Percentiles rank a stretch among this genome's conserved stretches.
Evolutionary conservation across 805 yeast species (phyloP).

Genomic region (Brettanomyces nanus): DNA sequence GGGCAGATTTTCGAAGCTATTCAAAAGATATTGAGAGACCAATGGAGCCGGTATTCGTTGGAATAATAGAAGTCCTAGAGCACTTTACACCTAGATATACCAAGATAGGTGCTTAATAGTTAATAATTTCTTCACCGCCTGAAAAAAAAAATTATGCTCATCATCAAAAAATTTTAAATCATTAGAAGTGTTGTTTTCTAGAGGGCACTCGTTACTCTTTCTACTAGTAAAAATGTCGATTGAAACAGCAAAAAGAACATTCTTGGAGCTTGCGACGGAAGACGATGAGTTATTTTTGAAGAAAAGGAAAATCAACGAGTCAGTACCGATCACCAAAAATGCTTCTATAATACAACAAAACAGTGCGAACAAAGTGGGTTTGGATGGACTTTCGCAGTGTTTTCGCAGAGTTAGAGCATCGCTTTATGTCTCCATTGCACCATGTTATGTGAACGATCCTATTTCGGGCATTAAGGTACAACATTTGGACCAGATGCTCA

Average conservation of each 20-base stretch:
- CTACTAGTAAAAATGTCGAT: too few relatives aligned
- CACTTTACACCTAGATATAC: too few relatives aligned
- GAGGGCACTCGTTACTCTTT: too few relatives aligned
- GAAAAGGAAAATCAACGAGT: not conserved
- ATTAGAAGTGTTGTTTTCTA: too few relatives aligned
- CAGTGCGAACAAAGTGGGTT: slow-evolving; percentile 14
- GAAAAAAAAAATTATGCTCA: too few relatives aligned
- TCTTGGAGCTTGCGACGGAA: not conserved
- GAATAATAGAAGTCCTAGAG: too few relatives aligned
- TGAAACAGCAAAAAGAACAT: not conserved
- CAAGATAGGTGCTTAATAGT: too few relatives aligned
- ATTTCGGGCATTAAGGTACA: slow-evolving; percentile 74
- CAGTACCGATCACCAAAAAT: not conserved
- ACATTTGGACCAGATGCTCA: slow-evolving; percentile 82
- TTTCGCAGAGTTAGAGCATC: slow-evolving; percentile 53
- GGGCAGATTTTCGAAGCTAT: slow-evolving; percentile 20
- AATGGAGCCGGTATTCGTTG: not conserved
- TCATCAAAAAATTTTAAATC: too few relatives aligned
- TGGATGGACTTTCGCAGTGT: slow-evolving; percentile 52
- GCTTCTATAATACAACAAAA: not conserved
- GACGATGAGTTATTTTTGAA: not conserved
- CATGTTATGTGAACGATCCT: slow-evolving; percentile 62
- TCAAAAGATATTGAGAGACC: slow-evolving; percentile 18
- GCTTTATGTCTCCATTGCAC: slow-evolving; percentile 83
- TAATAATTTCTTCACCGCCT: too few relatives aligned